Percentiles rank a stretch among this genome's conserved stretches.
Conservation (phyloP, 2,329 filamentous ascomycete species). For the Penicillium sp. region DNA sequence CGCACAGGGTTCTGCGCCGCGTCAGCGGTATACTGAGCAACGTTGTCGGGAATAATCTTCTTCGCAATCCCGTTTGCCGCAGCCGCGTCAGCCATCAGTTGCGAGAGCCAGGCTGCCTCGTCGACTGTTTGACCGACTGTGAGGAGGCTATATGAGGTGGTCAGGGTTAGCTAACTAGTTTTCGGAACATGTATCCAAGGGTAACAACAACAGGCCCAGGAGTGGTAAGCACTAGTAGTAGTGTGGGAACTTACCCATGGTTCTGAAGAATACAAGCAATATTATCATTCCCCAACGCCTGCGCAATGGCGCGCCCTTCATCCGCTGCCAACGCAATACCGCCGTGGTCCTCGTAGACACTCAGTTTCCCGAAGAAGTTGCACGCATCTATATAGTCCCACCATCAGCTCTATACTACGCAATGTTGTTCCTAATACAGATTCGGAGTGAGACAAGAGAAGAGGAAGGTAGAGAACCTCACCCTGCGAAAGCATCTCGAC, state of each 20-base stretch:
- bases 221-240: background rate
- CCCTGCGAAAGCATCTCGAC: constrained; percentile 66
- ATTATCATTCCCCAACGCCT: constrained; percentile 45
- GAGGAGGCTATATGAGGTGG: constrained; percentile 35
- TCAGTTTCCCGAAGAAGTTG: constrained; percentile 44
- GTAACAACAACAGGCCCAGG: too few relatives aligned
- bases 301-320: constrained; percentile 45
- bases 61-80: constrained; percentile 45
- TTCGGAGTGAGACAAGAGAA: background rate
- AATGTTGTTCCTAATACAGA: too few relatives aligned
- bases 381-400: constrained; percentile 36
- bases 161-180: background rate
- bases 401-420: background rate
- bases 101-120: constrained; percentile 46
- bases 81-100: constrained; percentile 48
- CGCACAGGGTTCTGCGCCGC: constrained; percentile 43
- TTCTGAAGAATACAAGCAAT: constrained; percentile 49
- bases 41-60: constrained; percentile 39
- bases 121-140: constrained; percentile 49
- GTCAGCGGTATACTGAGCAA: constrained; percentile 42
- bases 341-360: constrained; percentile 47
- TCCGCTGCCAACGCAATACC: constrained; percentile 47
- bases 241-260: constrained; percentile 38
- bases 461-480: constrained; percentile 30
- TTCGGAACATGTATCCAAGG: too few relatives aligned